These are phyloP conservation scores for Aspergillus novoparasiticus DNA, from an alignment of 2,329 filamentous ascomycete species.

Conservation along the genomic window DNA sequence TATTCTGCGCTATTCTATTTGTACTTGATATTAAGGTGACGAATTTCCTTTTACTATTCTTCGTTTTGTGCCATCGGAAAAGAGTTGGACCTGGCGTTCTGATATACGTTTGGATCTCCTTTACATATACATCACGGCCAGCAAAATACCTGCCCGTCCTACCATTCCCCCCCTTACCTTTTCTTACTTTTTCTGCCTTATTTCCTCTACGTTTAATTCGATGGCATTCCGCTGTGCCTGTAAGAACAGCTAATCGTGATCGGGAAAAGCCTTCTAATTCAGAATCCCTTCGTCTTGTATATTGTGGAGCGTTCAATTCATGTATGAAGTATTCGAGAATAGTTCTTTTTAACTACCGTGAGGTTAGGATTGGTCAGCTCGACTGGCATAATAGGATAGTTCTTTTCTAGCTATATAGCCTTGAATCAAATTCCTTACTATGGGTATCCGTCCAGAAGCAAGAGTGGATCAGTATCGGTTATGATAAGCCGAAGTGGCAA, in stretches of 20 bases:
- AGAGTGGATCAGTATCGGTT: neutral
- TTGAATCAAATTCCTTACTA: neutral
- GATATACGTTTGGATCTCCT: slow-evolving; percentile 15
- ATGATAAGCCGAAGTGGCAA: neutral
- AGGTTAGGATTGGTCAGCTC: neutral
- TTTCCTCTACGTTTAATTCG: neutral
- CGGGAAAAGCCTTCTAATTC: neutral
- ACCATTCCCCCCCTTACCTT: neutral
- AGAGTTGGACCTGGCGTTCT: slow-evolving; percentile 18
- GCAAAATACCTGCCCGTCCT: slow-evolving; percentile 6
- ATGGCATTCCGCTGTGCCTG: neutral
- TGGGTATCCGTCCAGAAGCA: neutral
- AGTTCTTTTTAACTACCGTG: slow-evolving; percentile 14
- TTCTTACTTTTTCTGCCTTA: slow-evolving; percentile 1
- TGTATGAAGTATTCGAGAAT: slow-evolving; percentile 20
- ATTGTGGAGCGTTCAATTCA: slow-evolving; percentile 19
- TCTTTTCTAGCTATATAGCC: neutral
- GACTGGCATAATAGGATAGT: neutral
- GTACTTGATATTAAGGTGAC: slow-evolving; percentile 22
- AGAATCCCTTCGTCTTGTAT: slow-evolving; percentile 15
- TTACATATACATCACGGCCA: slow-evolving; percentile 11
- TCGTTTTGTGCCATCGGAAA: slow-evolving; percentile 8
- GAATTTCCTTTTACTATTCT: slow-evolving; percentile 21
- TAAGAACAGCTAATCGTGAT: neutral
- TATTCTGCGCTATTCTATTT: slow-evolving; percentile 1